Conservation (phyloP, 73 alveolate species). For the Tetrahymena borealis region DNA sequence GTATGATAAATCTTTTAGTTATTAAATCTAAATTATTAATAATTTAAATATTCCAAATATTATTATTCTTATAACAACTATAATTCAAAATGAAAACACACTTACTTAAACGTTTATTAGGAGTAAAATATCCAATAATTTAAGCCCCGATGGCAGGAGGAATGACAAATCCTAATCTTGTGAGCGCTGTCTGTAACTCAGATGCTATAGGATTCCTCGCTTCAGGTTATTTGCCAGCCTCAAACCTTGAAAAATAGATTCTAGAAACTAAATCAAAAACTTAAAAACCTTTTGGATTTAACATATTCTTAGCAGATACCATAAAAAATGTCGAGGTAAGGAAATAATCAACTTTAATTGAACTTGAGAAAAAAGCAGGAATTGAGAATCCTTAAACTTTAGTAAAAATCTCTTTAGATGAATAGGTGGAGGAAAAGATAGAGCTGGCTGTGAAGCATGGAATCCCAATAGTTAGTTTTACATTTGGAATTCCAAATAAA, state of each 20-base stretch:
- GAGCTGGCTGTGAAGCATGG: neutral
- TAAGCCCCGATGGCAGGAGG: neutral
- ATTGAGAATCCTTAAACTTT: neutral
- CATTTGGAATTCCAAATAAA: neutral
- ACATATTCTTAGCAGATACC: neutral
- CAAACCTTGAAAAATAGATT: neutral
- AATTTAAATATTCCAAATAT: neutral
- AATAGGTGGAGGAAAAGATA: neutral
- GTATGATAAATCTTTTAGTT: no score
- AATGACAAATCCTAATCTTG: neutral
- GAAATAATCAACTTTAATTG: neutral
- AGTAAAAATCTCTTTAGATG: neutral
- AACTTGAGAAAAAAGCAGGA: neutral
- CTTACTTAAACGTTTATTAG: neutral
- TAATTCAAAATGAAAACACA: neutral
- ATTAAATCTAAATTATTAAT: no score
- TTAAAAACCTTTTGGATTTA: neutral
- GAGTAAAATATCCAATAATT: neutral
- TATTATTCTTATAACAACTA: neutral
- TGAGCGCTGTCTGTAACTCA: neutral
- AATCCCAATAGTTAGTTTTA: neutral
- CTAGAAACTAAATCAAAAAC: neutral
- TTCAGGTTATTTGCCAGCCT: neutral
- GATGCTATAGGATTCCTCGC: neutral
- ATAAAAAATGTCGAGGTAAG: neutral